Percentiles rank a stretch among this genome's conserved stretches.
These are phyloP conservation scores for Aquilaria yunnanensis DNA, from an alignment of 345 rosid genomes.

Conservation along the genomic window DNA sequence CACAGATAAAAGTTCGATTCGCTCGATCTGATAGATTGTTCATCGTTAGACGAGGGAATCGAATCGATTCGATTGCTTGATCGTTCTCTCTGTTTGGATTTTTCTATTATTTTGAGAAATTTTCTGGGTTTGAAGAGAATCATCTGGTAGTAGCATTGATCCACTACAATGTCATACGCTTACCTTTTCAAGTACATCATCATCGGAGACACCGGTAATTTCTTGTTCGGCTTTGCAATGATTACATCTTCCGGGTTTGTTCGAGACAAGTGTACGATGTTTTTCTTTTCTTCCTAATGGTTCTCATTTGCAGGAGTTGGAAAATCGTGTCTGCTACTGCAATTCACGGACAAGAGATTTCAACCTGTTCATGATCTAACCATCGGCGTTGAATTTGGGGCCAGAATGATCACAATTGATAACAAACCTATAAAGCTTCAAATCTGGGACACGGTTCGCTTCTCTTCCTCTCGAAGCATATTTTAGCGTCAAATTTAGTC, in stretches of 20 bases:
- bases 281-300: not conserved
- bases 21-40: too few relatives aligned
- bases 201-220: conserved; percentile 64
- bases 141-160: not conserved
- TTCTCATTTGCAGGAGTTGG: conserved; percentile 41
- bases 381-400: conserved; percentile 71
- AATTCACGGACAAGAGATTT: conserved; percentile 68
- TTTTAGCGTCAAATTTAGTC: too few relatives aligned
- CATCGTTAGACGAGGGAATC: too few relatives aligned
- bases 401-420: conserved; percentile 61
- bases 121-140: not conserved
- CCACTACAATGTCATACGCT: conserved; percentile 51
- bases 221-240: not conserved
- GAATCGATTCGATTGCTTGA: not conserved
- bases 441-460: conserved; percentile 63
- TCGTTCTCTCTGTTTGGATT: not conserved
- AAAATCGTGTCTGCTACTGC: conserved; percentile 58
- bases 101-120: not conserved
- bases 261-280: not conserved
- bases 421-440: conserved; percentile 57
- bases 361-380: conserved; percentile 79
- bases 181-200: conserved; percentile 76
- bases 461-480: not conserved
- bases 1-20: too few relatives aligned
- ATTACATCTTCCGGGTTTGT: not conserved